phyloP scores from a whole-genome alignment of 768 basidiomycete species.

The Lactarius akahatsu region DNA sequence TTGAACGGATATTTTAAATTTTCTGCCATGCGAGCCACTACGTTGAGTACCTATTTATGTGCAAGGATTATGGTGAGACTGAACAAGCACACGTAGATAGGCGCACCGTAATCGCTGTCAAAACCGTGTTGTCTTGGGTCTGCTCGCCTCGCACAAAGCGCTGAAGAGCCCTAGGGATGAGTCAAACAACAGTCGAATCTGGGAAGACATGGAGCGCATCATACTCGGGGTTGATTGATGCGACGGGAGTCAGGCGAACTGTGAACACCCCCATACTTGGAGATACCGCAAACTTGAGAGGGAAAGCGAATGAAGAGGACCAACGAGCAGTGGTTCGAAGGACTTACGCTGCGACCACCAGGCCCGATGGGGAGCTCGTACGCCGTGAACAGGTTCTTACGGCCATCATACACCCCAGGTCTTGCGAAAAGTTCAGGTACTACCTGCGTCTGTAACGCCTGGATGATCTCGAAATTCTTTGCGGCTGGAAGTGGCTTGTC shows the following conservation, averaged over 20 bases:
- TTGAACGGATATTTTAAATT: conserved; percentile 68
- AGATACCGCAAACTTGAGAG: conserved; percentile 58
- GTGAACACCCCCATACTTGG: conserved; percentile 61
- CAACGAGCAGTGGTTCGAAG: neutral
- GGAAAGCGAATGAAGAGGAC: conserved; percentile 16
- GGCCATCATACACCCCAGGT: conserved; percentile 72
- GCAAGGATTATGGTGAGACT: neutral
- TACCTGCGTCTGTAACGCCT: conserved; percentile 54
- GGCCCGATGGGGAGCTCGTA: conserved; percentile 57
- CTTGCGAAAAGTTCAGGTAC: conserved; percentile 71
- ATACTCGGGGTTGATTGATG: conserved; percentile 84
- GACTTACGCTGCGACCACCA: conserved; percentile 47
- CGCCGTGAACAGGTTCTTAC: conserved; percentile 72
- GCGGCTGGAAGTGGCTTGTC: conserved; percentile 68
- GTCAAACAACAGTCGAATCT: neutral
- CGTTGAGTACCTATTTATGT: conserved; percentile 59
- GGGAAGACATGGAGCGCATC: conserved; percentile 37
- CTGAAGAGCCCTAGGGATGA: conserved; percentile 50
- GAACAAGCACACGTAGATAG: neutral
- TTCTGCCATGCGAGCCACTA: conserved; percentile 74
- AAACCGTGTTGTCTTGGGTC: conserved; percentile 63
- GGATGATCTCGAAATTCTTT: conserved; percentile 70
- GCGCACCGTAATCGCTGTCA: conserved; percentile 64
- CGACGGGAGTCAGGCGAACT: conserved; percentile 61
- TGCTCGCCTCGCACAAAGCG: conserved; percentile 66